A percentile compares a stretch with the other conserved stretches of the same genome.
Conservation (phyloP, 495 filamentous ascomycete species). For the Aspergillus panamensis region DNA sequence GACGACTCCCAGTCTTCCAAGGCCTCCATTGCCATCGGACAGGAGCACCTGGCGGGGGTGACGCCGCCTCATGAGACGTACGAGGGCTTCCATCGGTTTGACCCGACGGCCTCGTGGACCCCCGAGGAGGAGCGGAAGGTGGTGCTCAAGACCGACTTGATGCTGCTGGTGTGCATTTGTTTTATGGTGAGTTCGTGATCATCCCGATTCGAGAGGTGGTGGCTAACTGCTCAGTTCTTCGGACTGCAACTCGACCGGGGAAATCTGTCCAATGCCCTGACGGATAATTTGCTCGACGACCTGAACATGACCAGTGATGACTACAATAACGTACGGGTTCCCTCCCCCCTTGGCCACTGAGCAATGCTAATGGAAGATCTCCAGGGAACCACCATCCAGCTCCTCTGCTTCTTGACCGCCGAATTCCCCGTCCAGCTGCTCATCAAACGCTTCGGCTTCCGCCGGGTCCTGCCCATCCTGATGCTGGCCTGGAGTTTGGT, state of each 20-base stretch:
- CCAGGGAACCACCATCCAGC: slow-evolving; percentile 33
- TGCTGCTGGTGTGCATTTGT: slow-evolving; percentile 47
- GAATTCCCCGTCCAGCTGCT: slow-evolving; percentile 38
- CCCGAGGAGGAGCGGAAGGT: slow-evolving; percentile 48
- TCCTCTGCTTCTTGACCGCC: slow-evolving; percentile 31
- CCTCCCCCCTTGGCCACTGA: slow-evolving; percentile 44
- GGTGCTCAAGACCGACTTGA: slow-evolving; percentile 48
- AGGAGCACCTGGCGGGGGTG: slow-evolving; percentile 25
- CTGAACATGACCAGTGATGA: slow-evolving; percentile 50
- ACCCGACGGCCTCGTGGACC: slow-evolving; percentile 50
- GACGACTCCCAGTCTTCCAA: slow-evolving; percentile 16
- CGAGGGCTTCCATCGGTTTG: slow-evolving; percentile 50
- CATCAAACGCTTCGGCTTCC: slow-evolving; percentile 30
- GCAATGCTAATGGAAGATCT: neutral
- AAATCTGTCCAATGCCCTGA: slow-evolving; percentile 51
- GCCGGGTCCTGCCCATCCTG: slow-evolving; percentile 23
- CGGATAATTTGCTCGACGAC: slow-evolving; percentile 53
- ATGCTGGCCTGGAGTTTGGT: slow-evolving; percentile 51
- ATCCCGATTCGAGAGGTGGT: too few relatives aligned
- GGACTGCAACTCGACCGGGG: slow-evolving; percentile 54
- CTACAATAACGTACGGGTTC: slow-evolving; percentile 33
- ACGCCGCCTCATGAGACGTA: slow-evolving; percentile 31
- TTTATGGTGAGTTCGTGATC: slow-evolving; percentile 36
- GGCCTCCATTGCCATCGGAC: slow-evolving; percentile 15
- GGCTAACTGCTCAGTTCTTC: slow-evolving; percentile 40